A percentile compares a stretch with the other conserved stretches of the same genome.
phyloP scores from a whole-genome alignment of 2,329 filamentous ascomycete genomes.

The Ophiostoma sp. region DNA sequence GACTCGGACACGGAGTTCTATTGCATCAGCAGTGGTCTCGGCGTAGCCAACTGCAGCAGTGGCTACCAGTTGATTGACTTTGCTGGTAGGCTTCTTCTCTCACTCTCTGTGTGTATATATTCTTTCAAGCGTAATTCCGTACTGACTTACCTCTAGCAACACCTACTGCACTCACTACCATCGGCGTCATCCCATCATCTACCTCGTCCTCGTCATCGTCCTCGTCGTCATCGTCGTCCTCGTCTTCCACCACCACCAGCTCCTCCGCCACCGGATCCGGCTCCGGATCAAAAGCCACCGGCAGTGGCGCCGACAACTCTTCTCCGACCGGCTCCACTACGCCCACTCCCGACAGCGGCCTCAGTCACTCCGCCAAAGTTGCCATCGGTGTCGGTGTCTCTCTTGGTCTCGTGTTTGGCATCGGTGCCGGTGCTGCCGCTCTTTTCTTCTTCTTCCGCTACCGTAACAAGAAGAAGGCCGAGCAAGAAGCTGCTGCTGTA shows the following conservation, averaged over 20 bases:
- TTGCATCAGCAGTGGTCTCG: slow-evolving; percentile 32
- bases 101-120: not conserved
- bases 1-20: slow-evolving; percentile 32
- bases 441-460: slow-evolving; percentile 18
- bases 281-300: not conserved
- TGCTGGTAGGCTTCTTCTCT: slow-evolving; percentile 23
- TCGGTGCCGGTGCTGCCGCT: slow-evolving; percentile 9
- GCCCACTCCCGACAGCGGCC: not conserved
- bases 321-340: not conserved
- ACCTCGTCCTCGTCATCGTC: slow-evolving; percentile 3
- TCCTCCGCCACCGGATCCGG: not conserved
- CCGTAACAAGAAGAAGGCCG: slow-evolving; percentile 12
- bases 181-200: slow-evolving; percentile 28
- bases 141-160: slow-evolving; percentile 20
- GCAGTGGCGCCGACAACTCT: slow-evolving; percentile 6
- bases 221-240: not conserved
- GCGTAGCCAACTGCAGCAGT: slow-evolving; percentile 28
- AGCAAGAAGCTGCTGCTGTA: not conserved
- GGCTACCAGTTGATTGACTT: slow-evolving; percentile 28
- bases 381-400: slow-evolving; percentile 24
- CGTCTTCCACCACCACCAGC: not conserved
- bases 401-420: not conserved
- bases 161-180: slow-evolving; percentile 29
- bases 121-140: too few species aligned
- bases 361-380: slow-evolving; percentile 17